Conservation (phyloP, 2,329 filamentous ascomycete genomes). For the Talaromyces sp. region DNA sequence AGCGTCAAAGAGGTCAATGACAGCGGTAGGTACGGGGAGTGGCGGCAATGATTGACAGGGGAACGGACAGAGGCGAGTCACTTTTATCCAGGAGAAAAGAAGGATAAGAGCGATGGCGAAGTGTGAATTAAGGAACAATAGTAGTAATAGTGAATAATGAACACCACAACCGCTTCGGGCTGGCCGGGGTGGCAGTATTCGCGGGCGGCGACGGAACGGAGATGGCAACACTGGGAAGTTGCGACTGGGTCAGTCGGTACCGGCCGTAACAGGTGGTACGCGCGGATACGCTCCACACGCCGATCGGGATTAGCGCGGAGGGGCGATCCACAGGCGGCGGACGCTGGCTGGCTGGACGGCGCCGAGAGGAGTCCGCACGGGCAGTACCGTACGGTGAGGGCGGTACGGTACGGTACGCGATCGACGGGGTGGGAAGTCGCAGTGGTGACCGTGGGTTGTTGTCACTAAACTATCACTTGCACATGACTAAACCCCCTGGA, state of each 20-base stretch:
- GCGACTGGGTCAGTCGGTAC: not conserved
- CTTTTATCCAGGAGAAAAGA: not conserved
- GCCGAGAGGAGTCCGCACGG: not conserved
- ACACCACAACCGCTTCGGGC: not conserved
- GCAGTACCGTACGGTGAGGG: not conserved
- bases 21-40: not conserved
- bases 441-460: not conserved
- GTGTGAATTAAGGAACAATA: too few species aligned
- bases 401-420: not conserved
- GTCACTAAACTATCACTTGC: not conserved
- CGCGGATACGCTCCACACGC: not conserved
- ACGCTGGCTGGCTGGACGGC: not conserved
- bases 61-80: not conserved
- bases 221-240: not conserved
- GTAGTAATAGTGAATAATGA: not conserved
- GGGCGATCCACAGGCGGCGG: slow-evolving; percentile 5
- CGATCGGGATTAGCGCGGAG: not conserved
- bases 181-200: slow-evolving; percentile 10
- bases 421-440: not conserved
- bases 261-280: not conserved
- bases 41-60: slow-evolving; percentile 6
- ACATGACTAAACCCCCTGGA: not conserved
- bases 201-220: slow-evolving; percentile 6
- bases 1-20: not conserved
- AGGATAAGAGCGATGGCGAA: not conserved